Evolutionary conservation across 257 asterid species (phyloP).

Genomic region (Ocimum tenuiflorum): DNA sequence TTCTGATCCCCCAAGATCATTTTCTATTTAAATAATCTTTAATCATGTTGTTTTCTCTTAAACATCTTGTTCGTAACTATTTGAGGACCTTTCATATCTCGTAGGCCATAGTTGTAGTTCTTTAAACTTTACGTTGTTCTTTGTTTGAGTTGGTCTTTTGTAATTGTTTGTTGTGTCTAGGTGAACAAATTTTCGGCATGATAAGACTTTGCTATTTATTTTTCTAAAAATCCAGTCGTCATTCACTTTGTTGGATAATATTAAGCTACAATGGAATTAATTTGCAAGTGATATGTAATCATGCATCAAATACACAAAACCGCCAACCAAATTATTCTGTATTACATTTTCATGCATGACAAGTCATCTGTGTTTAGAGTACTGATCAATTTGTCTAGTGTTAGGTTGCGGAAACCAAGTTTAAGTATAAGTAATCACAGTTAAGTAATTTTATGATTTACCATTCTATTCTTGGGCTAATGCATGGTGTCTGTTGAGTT

Average conservation of each 20-base stretch:
- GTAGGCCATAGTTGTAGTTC: background rate
- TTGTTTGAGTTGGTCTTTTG: background rate
- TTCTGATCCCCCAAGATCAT: no score
- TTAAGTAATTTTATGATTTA: background rate
- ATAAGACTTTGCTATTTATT: background rate
- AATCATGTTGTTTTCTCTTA: no score
- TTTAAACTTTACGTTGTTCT: background rate
- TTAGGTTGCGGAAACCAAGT: background rate
- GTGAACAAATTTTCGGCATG: background rate
- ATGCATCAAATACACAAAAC: background rate
- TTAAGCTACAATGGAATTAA: background rate
- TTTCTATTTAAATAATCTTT: no score
- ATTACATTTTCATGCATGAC: background rate
- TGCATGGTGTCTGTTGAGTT: background rate
- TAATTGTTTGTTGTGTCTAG: background rate
- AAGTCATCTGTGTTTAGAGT: background rate
- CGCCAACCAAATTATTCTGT: background rate
- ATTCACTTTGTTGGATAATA: background rate
- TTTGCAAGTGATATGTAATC: background rate
- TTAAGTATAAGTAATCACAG: background rate
- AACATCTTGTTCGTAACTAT: background rate
- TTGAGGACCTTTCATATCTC: background rate
- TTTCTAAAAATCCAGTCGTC: background rate
- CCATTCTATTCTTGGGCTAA: background rate
- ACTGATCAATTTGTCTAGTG: background rate